Evolutionary conservation across 2,329 filamentous ascomycete genomes (phyloP).

Genomic region (Nectriaceae sp.): DNA sequence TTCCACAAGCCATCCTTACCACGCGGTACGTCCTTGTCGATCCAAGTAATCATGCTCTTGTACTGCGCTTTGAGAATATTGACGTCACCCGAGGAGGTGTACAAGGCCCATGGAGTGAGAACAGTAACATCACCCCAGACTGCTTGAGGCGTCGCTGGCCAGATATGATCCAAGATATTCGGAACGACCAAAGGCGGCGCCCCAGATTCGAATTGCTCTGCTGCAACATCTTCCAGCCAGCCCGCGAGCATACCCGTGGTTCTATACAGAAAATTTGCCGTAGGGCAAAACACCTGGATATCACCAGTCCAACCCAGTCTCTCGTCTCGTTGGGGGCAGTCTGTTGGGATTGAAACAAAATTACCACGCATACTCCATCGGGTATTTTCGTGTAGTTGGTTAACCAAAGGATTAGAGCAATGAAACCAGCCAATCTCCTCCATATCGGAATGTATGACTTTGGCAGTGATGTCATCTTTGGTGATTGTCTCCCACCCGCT

Average conservation of each 20-base stretch:
- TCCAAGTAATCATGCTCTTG: constrained; percentile 38
- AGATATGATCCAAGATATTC: not conserved
- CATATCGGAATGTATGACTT: constrained; percentile 54
- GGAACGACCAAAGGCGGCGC: not conserved
- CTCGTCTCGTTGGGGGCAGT: constrained; percentile 58
- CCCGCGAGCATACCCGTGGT: constrained; percentile 51
- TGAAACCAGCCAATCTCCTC: constrained; percentile 49
- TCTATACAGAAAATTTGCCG: constrained; percentile 56
- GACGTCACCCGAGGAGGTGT: constrained; percentile 37
- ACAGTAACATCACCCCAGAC: constrained; percentile 45
- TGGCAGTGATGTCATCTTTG: constrained; percentile 24
- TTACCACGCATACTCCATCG: constrained; percentile 59
- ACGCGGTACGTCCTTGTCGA: constrained; percentile 40
- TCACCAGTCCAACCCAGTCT: constrained; percentile 56
- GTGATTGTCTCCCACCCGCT: constrained; percentile 40
- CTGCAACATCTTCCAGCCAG: constrained; percentile 6
- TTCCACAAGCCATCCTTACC: constrained; percentile 40
- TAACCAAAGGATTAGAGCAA: constrained; percentile 53
- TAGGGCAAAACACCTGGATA: constrained; percentile 50
- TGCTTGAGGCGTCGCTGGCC: constrained; percentile 21
- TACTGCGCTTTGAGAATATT: constrained; percentile 38
- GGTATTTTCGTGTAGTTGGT: constrained; percentile 56
- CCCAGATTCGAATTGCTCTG: not conserved
- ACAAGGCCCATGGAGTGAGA: constrained; percentile 39
- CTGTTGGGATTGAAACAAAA: constrained; percentile 57